Percentiles rank a stretch among this genome's conserved stretches.
Conservation (phyloP, 2,329 filamentous ascomycete species). For the Grosmannia serpens region DNA sequence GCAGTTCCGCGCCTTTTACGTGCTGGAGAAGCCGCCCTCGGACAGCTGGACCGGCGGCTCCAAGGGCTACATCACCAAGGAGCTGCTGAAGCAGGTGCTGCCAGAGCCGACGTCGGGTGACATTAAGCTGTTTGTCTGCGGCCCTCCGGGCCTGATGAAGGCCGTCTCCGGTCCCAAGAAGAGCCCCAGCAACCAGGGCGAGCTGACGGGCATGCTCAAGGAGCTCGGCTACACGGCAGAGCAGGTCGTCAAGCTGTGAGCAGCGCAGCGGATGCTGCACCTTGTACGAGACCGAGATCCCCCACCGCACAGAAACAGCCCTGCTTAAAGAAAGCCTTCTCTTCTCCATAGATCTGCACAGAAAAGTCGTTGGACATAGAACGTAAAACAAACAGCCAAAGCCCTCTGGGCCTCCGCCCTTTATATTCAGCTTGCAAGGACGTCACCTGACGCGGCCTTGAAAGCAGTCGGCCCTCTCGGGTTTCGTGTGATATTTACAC, state of each 20-base stretch:
- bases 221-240: constrained; percentile 41
- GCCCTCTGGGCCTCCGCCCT: background rate
- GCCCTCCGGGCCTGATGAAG: constrained; percentile 87
- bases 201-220: constrained; percentile 68
- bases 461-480: too few species aligned
- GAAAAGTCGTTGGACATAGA: background rate
- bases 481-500: background rate
- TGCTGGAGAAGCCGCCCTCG: constrained; percentile 55
- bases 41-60: constrained; percentile 71
- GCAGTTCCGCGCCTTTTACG: constrained; percentile 91
- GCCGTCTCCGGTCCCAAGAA: constrained; percentile 82
- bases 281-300: too few species aligned
- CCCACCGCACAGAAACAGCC: too few species aligned
- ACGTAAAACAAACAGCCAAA: background rate
- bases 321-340: too few species aligned
- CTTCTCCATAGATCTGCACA: background rate
- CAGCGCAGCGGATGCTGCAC: background rate
- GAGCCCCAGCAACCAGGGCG: constrained; percentile 88
- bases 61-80: constrained; percentile 78
- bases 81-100: constrained; percentile 86
- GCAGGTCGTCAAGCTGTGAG: constrained; percentile 88
- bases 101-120: constrained; percentile 86
- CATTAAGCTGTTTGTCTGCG: constrained; percentile 95
- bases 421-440: background rate
- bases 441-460: background rate